Evolutionary conservation across 306 rosid genomes (phyloP).

Genomic region (Vigna trinervia): DNA sequence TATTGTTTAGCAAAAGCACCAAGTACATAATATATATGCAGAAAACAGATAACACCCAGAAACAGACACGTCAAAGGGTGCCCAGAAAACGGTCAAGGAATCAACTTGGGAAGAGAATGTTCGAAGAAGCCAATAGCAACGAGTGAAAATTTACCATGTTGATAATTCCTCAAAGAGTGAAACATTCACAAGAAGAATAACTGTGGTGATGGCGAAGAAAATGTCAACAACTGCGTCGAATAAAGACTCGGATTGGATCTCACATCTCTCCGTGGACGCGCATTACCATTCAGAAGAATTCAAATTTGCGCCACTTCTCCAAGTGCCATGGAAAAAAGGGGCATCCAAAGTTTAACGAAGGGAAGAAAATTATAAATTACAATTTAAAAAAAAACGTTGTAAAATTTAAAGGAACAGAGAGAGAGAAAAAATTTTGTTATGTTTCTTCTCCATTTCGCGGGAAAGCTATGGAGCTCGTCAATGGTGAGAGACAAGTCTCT

Average conservation of each 20-base stretch:
- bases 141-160: constrained; percentile 37
- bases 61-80: constrained; percentile 35
- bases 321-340: constrained; percentile 24
- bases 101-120: constrained; percentile 39
- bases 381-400: background rate
- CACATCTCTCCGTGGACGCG: constrained; percentile 56
- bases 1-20: background rate
- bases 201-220: background rate
- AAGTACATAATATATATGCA: background rate
- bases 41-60: constrained; percentile 32
- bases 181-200: background rate
- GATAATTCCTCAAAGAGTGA: constrained; percentile 25
- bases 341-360: background rate
- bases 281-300: constrained; percentile 42
- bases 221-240: constrained; percentile 35
- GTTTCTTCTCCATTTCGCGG: constrained; percentile 55
- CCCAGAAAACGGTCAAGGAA: constrained; percentile 38
- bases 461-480: constrained; percentile 62
- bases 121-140: constrained; percentile 35
- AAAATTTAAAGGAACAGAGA: background rate
- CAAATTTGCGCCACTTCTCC: constrained; percentile 43
- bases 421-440: constrained; percentile 7
- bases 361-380: background rate
- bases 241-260: constrained; percentile 58
- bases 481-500: constrained; percentile 49